Evolutionary conservation across 306 rosid genomes (phyloP).

Genomic region (Parietaria judaica): DNA sequence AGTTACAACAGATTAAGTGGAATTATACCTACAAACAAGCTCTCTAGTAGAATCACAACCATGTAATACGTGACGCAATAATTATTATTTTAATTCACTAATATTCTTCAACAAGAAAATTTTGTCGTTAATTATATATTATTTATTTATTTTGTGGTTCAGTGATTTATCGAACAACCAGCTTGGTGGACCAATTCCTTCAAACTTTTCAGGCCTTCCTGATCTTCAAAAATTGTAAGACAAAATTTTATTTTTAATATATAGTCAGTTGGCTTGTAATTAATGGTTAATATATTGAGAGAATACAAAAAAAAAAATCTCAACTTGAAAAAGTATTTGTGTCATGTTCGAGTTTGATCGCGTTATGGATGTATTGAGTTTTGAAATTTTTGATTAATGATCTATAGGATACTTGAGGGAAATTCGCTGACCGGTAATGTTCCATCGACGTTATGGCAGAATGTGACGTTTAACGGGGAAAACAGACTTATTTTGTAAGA

Average conservation of each 20-base stretch:
- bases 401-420: conserved; percentile 5
- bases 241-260: neutral
- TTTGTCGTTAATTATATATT: neutral
- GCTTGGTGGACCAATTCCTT: conserved; percentile 14
- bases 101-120: neutral
- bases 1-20: conserved; percentile 10
- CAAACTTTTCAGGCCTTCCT: conserved; percentile 16
- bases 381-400: neutral
- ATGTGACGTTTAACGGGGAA: neutral
- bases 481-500: conserved; percentile 10
- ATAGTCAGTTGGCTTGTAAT: too few species aligned
- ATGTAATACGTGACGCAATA: conserved; percentile 8
- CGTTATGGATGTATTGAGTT: too few species aligned
- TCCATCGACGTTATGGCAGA: conserved; percentile 13
- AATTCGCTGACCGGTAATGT: conserved; percentile 6
- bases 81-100: neutral
- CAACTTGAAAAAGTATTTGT: too few species aligned
- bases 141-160: neutral
- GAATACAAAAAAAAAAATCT: too few species aligned
- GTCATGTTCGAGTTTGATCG: too few species aligned
- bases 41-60: conserved; percentile 7
- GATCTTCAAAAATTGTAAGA: conserved; percentile 17
- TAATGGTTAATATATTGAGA: too few species aligned
- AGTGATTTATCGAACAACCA: conserved; percentile 9
- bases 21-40: conserved; percentile 14